These are phyloP conservation scores for Podila clonocystis DNA, from an alignment of 192 early-diverging fungal species.

Conservation along the genomic window DNA sequence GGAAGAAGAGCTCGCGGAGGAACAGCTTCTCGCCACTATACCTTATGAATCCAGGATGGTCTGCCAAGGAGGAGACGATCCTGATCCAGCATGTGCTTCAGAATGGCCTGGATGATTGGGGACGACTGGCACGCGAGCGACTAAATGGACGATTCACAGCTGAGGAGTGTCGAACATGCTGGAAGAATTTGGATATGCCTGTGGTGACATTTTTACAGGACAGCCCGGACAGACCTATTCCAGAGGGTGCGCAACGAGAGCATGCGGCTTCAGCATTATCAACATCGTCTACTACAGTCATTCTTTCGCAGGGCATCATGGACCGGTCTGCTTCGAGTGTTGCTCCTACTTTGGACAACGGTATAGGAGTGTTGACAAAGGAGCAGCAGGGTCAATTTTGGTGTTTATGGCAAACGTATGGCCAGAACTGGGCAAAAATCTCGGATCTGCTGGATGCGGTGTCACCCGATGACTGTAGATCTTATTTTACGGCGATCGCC, in stretches of 20 bases:
- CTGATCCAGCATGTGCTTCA: constrained; percentile 31
- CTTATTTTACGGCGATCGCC: constrained; percentile 4
- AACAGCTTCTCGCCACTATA: constrained; percentile 19
- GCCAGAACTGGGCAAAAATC: constrained; percentile 5
- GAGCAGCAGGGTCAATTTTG: constrained; percentile 13
- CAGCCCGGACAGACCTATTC: too few relatives aligned
- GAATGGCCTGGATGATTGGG: constrained; percentile 27
- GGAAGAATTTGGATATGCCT: constrained; percentile 41
- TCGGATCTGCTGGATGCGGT: background rate
- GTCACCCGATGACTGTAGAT: background rate
- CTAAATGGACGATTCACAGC: constrained; percentile 8
- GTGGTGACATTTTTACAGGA: background rate
- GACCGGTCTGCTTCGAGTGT: too few relatives aligned
- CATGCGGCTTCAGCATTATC: too few relatives aligned
- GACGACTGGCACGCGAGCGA: background rate
- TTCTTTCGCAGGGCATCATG: too few relatives aligned
- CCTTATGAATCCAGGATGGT: constrained; percentile 38
- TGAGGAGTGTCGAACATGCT: constrained; percentile 21
- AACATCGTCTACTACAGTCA: too few relatives aligned
- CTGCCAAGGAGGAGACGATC: constrained; percentile 27
- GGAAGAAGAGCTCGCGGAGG: constrained; percentile 7
- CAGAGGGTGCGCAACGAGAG: too few relatives aligned
- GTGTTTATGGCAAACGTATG: constrained; percentile 12
- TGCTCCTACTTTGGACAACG: background rate
- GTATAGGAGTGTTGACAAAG: background rate